Evolutionary conservation across 2,329 filamentous ascomycete species (phyloP), one percentile per base, ranked within the genome.

Genomic region (Colletotrichum spinosum): DNA sequence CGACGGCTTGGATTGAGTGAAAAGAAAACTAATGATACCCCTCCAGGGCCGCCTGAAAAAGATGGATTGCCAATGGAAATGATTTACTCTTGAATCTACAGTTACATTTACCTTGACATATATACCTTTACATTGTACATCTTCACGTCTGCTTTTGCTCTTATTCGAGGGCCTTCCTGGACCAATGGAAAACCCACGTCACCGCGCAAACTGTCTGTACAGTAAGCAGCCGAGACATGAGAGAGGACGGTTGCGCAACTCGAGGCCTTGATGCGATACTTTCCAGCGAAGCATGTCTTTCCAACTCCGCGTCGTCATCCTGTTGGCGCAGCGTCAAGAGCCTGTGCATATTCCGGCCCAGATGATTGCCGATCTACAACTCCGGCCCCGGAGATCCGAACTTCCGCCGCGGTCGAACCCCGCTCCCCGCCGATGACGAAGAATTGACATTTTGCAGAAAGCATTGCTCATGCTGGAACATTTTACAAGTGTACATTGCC

Each of bases 1-100:
- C 65, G 79, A 82, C 11, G 82, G 79, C 8, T 63, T 85, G 68
- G 82, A 84, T 62, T 84, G 39, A 71, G 56, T 53, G 41, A 49
- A 67, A 48, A 41, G 37, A 53, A 54, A 41, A 9, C 38, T 60
- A 62, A 56, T 68, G 63, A 68, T 68, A 68, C 67, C 65, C 62
- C 58, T 58, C 57, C 50, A 54, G 50, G 41, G 55, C 49, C 50
- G 45, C 42, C 55, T 46, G 39, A 51, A 52, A 49, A 49, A 53
- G 64, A 60, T 60, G 51, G 38, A 50, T 60, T 37, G 38, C 39
- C 33, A 46, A 65, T 46, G 46, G 55, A 67, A 66, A 49, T 25
- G 25, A 37, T 60, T 50, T 25, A 4, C 25, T 25, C 25, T 25
- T 25, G 25, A 25, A 25, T 25, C 25, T 25, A 25, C 25, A 4